A percentile compares a stretch with the other conserved stretches of the same genome.
These are phyloP conservation scores for Arthroderma sp. DNA, from an alignment of 2,329 filamentous ascomycete genomes.

Conservation along the genomic window DNA sequence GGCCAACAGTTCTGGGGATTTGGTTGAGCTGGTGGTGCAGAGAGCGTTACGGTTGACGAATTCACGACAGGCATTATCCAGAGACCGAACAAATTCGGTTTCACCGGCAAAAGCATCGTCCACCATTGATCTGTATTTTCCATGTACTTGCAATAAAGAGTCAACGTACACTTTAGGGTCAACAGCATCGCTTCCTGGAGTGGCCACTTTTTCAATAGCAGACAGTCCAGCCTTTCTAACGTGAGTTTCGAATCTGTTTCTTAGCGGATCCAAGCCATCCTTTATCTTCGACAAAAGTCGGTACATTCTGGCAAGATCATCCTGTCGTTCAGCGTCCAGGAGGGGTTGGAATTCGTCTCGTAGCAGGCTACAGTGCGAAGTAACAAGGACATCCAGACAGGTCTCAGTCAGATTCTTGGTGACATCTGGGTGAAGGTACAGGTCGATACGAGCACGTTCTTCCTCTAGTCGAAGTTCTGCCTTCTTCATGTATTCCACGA, in stretches of 20 bases:
- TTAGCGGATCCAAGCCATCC: slow-evolving; percentile 78
- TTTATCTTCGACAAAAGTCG: slow-evolving; percentile 77
- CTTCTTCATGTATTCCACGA: slow-evolving; percentile 99
- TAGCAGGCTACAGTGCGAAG: slow-evolving; percentile 71
- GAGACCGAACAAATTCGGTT: slow-evolving; percentile 86
- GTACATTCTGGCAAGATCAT: slow-evolving; percentile 96
- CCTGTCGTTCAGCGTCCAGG: slow-evolving; percentile 84
- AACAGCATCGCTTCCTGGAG: slow-evolving; percentile 66
- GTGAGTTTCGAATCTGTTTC: slow-evolving; percentile 79
- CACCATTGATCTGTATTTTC: slow-evolving; percentile 81
- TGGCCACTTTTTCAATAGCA: slow-evolving; percentile 81
- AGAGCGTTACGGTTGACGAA: slow-evolving; percentile 97
- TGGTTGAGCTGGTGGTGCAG: slow-evolving; percentile 84
- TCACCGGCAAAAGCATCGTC: slow-evolving; percentile 89
- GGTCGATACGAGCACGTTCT: slow-evolving; percentile 82
- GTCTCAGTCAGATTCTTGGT: slow-evolving; percentile 69
- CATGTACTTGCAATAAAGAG: slow-evolving; percentile 84
- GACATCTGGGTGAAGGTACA: slow-evolving; percentile 88
- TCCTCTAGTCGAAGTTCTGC: slow-evolving; percentile 79
- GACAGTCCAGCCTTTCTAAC: slow-evolving; percentile 79
- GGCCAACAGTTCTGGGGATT: slow-evolving; percentile 85
- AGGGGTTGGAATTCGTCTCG: slow-evolving; percentile 92
- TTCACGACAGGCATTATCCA: slow-evolving; percentile 94
- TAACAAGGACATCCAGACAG: slow-evolving; percentile 81
- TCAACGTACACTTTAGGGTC: slow-evolving; percentile 97